Percentiles rank a stretch among this genome's conserved stretches.
These are phyloP conservation scores for Quercus phellos DNA, from an alignment of 331 rosid species.

Conservation along the genomic window DNA sequence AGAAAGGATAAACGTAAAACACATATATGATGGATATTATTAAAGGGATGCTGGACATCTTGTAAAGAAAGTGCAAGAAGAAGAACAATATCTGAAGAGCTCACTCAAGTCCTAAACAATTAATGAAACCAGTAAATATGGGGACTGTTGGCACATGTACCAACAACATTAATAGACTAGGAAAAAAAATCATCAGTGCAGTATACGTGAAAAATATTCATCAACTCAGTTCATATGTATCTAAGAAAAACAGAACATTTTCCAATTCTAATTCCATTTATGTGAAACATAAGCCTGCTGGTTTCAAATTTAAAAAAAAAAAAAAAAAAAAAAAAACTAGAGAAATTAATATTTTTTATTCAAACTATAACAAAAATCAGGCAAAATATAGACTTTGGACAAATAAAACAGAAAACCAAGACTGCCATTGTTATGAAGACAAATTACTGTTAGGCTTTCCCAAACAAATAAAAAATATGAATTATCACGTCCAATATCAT, in stretches of 20 bases:
- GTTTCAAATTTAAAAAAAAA: background rate
- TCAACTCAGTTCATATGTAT: background rate
- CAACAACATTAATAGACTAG: no score
- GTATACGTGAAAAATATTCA: background rate
- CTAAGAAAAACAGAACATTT: background rate
- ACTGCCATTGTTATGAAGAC: background rate
- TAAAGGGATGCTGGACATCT: background rate
- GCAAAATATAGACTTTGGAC: background rate
- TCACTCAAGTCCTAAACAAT: background rate
- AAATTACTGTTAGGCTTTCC: background rate
- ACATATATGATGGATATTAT: background rate
- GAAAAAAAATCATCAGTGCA: no score
- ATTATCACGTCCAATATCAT: background rate
- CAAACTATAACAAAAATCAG: background rate
- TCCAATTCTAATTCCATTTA: background rate
- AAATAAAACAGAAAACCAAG: background rate
- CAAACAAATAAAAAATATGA: background rate
- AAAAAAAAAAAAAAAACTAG: background rate
- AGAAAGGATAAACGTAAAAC: slow-evolving; percentile 19
- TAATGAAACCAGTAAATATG: background rate
- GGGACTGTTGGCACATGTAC: background rate
- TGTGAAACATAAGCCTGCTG: background rate
- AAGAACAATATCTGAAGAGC: background rate
- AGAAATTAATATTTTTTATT: background rate
- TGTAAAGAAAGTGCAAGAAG: slow-evolving; percentile 13